Evolutionary conservation across 495 filamentous ascomycete genomes (phyloP), one percentile per base, ranked within the genome.

Genomic region (Aspergillus affinis): DNA sequence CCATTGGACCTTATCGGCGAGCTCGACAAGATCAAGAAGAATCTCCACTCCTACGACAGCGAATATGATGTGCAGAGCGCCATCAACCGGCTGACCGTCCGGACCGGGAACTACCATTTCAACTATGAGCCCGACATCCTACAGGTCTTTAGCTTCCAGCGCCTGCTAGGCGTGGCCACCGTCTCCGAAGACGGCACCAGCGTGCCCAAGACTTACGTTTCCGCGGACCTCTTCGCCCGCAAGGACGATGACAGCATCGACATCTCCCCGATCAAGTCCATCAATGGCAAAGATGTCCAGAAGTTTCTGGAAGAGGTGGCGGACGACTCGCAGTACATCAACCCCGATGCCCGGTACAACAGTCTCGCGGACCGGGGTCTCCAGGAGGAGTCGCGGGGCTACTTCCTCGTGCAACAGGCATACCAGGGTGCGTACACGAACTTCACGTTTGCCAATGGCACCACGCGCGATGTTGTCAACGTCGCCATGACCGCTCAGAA

Each of bases 61-160:
- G 70, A 84, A 61, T 84, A 83, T 57, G 69, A 72, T 8, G 84
- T 86, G 58, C 81, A 85, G 60, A 71, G 70, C 5, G 77, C 76
- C 13, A 45, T 86, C 7, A 76, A 80, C 54, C 57, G 63, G 12
- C 58, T 84, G 21, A 62, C 77, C 18, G 66, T 76, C 48, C 54
- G 64, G 23, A 68, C 75, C 3, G 79, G 83, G 57, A 83, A 86
- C 64, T 69, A 61, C 7, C 82, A 86, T 64, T 54, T 81, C 21
- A 47, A 48, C 10, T 57, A 60, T 48, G 61, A 82, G 1, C 61
- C 63, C 18, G 76, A 72, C 47, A 81, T 81, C 48, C 65, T 78
- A 51, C 64, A 65, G 8, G 61, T 72, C 4, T 85, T 85, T 62
- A 66, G 54, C 21, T 86, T 84, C 60, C 72, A 61, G 20, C 79